Evolutionary conservation across 495 filamentous ascomycete genomes (phyloP), one percentile per base, ranked within the genome.

Genomic region (Penicillium ucsense): DNA sequence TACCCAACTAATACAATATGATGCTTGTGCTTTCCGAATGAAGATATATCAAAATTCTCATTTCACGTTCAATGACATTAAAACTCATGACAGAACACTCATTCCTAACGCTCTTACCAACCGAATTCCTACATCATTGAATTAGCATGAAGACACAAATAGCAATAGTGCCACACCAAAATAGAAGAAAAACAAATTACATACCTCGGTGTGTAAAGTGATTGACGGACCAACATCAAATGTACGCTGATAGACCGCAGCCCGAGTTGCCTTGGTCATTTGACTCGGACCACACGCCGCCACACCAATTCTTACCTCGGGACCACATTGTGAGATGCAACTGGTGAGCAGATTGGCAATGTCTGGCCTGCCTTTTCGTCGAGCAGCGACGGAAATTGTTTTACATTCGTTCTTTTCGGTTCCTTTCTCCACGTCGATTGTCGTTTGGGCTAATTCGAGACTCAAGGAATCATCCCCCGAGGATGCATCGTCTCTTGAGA

Each of bases 181-280:
- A 10, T 8, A 1, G 4, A 36, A 12, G 9, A 3, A 8, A 8
- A 8, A 36, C 6, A 29, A 10, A 10, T 2, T 6, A 39, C 50
- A 41, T 38, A 57, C 54, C 33, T 57, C 54, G 7, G 47, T 48
- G 29, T 57, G 43, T 3, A 53, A 31, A 37, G 39, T 48, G 39
- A 53, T 48, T 8, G 40, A 48, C 10, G 54, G 54, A 5, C 54
- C 44, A 31, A 34, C 8, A 35, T 57, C 54, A 41, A 43, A 50
- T 1, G 6, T 39, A 8, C 12, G 39, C 5, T 45, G 20, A 7
- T 29, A 34, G 4, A 42, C 10, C 3, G 42, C 47, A n/a, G 40
- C 35, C 38, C 40, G 47, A 6, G 48, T 45, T 4, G 31, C 32
- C 10, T 45, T 32, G 10, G 53, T 38, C 43, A 53, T 44, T 4